These are phyloP conservation scores for Silene conica DNA, from an alignment of 148 eudicot genomes.

Conservation along the genomic window DNA sequence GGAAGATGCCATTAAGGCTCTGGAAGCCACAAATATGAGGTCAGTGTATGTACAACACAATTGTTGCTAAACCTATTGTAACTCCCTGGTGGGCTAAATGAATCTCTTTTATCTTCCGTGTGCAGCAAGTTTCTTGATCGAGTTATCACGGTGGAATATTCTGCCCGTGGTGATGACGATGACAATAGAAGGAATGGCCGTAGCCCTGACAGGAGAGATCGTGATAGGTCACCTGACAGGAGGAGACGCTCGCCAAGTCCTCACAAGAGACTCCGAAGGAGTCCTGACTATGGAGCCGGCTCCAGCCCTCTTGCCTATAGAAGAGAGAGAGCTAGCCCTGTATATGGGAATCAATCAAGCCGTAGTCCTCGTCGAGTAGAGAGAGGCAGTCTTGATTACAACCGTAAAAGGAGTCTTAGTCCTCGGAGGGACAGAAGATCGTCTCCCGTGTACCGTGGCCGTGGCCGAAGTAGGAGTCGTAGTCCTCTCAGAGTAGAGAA, in stretches of 20 bases:
- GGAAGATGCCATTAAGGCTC: slow-evolving; percentile 80
- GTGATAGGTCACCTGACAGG: slow-evolving; percentile 61
- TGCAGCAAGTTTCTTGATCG: slow-evolving; percentile 82
- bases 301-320: slow-evolving; percentile 41
- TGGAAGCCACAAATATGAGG: slow-evolving; percentile 88
- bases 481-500: slow-evolving; percentile 40
- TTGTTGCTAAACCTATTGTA: background rate
- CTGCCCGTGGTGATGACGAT: slow-evolving; percentile 67
- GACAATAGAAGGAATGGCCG: slow-evolving; percentile 49
- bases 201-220: slow-evolving; percentile 61
- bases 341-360: slow-evolving; percentile 44
- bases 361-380: slow-evolving; percentile 51
- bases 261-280: slow-evolving; percentile 45
- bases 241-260: slow-evolving; percentile 60
- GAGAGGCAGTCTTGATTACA: slow-evolving; percentile 59
- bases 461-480: slow-evolving; percentile 21
- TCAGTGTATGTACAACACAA: slow-evolving; percentile 10
- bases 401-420: slow-evolving; percentile 42
- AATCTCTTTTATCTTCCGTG: background rate
- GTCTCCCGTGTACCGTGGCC: slow-evolving; percentile 16
- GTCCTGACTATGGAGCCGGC: slow-evolving; percentile 57
- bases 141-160: slow-evolving; percentile 79
- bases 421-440: slow-evolving; percentile 34
- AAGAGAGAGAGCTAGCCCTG: slow-evolving; percentile 63
- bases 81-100: too few relatives aligned